These are phyloP conservation scores for Quercus parvula DNA, from an alignment of 306 rosid genomes.

Conservation along the genomic window DNA sequence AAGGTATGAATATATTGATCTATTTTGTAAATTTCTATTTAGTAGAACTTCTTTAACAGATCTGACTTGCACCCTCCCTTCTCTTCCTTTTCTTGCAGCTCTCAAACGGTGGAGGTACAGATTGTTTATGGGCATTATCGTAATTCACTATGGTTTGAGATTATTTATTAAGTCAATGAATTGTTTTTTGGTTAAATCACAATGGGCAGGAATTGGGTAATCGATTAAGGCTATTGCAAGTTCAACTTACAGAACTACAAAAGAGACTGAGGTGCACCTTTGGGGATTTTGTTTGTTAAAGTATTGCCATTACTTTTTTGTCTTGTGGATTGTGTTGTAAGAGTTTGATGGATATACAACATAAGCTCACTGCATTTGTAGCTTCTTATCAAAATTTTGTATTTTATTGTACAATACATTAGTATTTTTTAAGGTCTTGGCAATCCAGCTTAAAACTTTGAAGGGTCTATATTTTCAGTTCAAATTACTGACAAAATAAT, in stretches of 20 bases:
- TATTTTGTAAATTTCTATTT: slow-evolving; percentile 18
- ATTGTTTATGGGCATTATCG: slow-evolving; percentile 12
- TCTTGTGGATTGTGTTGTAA: slow-evolving; percentile 23
- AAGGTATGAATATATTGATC: slow-evolving; percentile 35
- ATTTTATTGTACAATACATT: background rate
- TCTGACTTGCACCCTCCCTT: slow-evolving; percentile 12
- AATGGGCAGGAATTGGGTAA: slow-evolving; percentile 52
- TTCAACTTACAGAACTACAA: slow-evolving; percentile 48
- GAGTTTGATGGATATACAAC: background rate
- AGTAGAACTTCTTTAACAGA: slow-evolving; percentile 8
- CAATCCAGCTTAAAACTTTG: background rate
- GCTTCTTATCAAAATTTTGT: background rate
- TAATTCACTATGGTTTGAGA: slow-evolving; percentile 16
- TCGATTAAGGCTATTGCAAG: slow-evolving; percentile 45
- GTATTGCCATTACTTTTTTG: slow-evolving; percentile 56
- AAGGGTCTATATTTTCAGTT: background rate
- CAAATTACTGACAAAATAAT: background rate
- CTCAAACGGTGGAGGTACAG: slow-evolving; percentile 57
- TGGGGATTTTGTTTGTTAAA: slow-evolving; percentile 59
- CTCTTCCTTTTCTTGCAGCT: slow-evolving; percentile 48
- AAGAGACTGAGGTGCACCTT: slow-evolving; percentile 86
- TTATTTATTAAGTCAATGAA: slow-evolving; percentile 19
- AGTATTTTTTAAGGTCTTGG: background rate
- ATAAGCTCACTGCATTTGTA: background rate
- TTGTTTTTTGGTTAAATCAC: slow-evolving; percentile 21